phyloP scores from a whole-genome alignment of 2,329 filamentous ascomycete species.

The Colletotrichum godetiae region DNA sequence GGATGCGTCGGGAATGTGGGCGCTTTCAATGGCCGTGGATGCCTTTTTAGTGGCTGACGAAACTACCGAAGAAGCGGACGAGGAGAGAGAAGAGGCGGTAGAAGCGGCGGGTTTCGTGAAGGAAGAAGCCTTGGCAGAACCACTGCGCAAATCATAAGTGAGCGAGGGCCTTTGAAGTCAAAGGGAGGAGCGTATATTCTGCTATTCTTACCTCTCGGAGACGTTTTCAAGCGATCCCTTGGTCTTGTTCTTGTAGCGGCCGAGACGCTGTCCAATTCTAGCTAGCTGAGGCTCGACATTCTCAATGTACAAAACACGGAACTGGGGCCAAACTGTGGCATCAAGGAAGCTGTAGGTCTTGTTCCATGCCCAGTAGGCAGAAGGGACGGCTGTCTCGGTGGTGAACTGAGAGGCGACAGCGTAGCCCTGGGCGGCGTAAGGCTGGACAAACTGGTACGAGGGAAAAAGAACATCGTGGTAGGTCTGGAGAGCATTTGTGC shows the following conservation, averaged over 20 bases:
- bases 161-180: too few species aligned
- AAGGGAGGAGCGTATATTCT: not conserved
- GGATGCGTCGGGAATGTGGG: constrained; percentile 34
- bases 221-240: constrained; percentile 48
- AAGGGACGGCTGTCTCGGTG: constrained; percentile 77
- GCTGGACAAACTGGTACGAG: constrained; percentile 77
- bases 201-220: constrained; percentile 44
- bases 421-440: constrained; percentile 79
- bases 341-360: constrained; percentile 78
- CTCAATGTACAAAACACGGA: constrained; percentile 84
- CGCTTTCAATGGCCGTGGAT: constrained; percentile 25
- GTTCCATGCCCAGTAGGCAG: constrained; percentile 76
- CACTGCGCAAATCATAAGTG: not conserved
- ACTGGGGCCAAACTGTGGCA: constrained; percentile 81
- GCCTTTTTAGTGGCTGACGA: constrained; percentile 41
- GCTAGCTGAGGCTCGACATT: constrained; percentile 96
- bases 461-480: constrained; percentile 82
- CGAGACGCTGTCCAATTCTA: constrained; percentile 90
- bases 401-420: constrained; percentile 73
- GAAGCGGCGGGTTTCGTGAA: constrained; percentile 52
- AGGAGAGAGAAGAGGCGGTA: constrained; percentile 40
- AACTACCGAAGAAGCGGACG: constrained; percentile 42
- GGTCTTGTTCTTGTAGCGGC: constrained; percentile 71
- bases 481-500: constrained; percentile 71
- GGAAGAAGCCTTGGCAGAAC: constrained; percentile 48